A percentile compares a stretch with the other conserved stretches of the same genome.
Conservation (phyloP, 768 basidiomycete genomes). For the Mrakia blollopis region DNA sequence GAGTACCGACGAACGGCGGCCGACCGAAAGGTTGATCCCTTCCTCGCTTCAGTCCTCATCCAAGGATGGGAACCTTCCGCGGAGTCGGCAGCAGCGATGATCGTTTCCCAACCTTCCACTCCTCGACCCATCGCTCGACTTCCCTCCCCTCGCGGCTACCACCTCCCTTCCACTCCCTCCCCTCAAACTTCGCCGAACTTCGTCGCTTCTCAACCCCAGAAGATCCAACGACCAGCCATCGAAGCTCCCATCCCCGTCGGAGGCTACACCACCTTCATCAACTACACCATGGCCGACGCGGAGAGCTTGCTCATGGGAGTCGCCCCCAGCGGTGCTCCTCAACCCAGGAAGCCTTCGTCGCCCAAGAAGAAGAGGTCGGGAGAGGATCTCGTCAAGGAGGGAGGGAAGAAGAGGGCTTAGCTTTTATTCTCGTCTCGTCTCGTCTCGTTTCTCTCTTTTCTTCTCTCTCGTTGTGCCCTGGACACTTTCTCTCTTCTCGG, state of each 20-base stretch:
- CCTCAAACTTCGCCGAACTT: no score
- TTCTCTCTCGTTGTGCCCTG: no score
- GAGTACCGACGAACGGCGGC: constrained; percentile 1
- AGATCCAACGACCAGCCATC: constrained; percentile 8
- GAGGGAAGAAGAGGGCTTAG: constrained; percentile 12
- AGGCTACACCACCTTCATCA: constrained; percentile 40
- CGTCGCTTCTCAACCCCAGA: not conserved
- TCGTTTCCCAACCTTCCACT: not conserved
- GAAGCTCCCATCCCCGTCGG: constrained; percentile 8
- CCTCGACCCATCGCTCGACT: not conserved
- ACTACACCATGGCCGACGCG: constrained; percentile 44
- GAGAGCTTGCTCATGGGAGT: constrained; percentile 43
- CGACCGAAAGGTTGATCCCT: not conserved
- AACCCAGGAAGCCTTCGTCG: not conserved
- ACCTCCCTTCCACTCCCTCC: not conserved
- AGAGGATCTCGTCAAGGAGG: not conserved
- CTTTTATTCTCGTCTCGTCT: not conserved
- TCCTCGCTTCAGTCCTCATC: constrained; percentile 1
- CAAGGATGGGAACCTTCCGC: constrained; percentile 10
- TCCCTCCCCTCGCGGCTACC: not conserved
- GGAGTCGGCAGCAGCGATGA: not conserved
- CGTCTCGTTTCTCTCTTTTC: not conserved
- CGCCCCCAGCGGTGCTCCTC: constrained; percentile 39
- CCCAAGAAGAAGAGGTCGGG: constrained; percentile 5
- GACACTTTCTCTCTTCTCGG: constrained; percentile 2